These are phyloP conservation scores for Aspergillus sparsus DNA, from an alignment of 495 filamentous ascomycete genomes.

Conservation along the genomic window DNA sequence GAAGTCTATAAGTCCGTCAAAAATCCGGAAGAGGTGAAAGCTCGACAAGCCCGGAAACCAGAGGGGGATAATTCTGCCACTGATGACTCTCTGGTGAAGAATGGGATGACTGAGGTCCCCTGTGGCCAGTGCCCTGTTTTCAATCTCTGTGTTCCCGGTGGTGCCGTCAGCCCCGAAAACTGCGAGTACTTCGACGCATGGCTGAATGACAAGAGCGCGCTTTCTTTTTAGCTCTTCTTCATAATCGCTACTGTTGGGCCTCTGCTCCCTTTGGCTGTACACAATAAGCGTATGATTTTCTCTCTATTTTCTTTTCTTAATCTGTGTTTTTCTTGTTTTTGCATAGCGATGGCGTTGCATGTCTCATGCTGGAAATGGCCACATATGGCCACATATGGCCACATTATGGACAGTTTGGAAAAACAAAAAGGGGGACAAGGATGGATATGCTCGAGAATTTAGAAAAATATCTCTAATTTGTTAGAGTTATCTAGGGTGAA, in stretches of 20 bases:
- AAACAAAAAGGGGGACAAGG: constrained; percentile 3
- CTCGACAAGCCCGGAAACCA: constrained; percentile 43
- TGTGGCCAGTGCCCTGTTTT: constrained; percentile 96
- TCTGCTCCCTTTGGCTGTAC: constrained; percentile 12
- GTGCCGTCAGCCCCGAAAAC: constrained; percentile 81
- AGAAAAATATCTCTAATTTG: not conserved
- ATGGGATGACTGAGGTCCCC: constrained; percentile 82
- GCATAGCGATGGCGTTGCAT: constrained; percentile 49
- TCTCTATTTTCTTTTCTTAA: not conserved
- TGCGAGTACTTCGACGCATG: constrained; percentile 91
- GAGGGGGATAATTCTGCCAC: constrained; percentile 32
- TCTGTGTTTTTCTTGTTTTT: constrained; percentile 16
- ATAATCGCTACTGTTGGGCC: not conserved
- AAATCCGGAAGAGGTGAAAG: constrained; percentile 41
- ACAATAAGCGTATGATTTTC: constrained; percentile 16
- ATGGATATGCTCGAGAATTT: not conserved
- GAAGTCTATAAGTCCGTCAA: constrained; percentile 53
- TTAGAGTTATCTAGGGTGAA: too few relatives aligned
- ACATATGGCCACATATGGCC: constrained; percentile 17
- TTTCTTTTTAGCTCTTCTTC: constrained; percentile 6
- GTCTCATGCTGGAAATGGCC: constrained; percentile 26
- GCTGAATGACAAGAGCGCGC: constrained; percentile 46
- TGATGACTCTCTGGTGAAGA: constrained; percentile 41
- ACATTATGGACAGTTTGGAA: constrained; percentile 15
- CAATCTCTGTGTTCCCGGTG: constrained; percentile 82